Base-by-base conservation (phyloP, 2,329 filamentous ascomycete genomes). In the Fusarium scirpi region DNA sequence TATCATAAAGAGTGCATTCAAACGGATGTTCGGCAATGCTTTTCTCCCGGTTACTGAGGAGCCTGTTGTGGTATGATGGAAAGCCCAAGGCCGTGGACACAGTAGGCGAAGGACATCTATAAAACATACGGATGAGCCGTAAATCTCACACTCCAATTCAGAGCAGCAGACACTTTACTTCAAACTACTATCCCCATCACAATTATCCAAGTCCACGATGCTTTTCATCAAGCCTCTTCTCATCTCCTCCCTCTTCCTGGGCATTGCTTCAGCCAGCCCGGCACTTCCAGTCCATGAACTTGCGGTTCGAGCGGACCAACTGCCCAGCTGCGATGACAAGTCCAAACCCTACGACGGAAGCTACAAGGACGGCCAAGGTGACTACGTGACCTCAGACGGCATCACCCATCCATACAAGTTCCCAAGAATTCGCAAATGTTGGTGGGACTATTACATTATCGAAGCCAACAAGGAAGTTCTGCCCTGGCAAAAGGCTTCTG, bases 391-490 rank as follows among this genome's bases (percentile, higher is more conserved):
- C 8, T 62, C 59, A 4, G 59, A 62, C 25, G 12, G 44, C n/a
- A 15, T 20, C 18, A 53, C 38, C 9, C 56, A 25, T 29, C 56
- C 56, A 9, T 62, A 61, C 20, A 61, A 52, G 2, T 62, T 62
- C 18, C 56, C 59, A 13, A 4, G 7, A 10, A 32, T 62, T 4
- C 56, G 59, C 13, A 60, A 61, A n/a, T 62, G 56, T 4, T 62
- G 59, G 59, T 62, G 34, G 18, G 59, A 61, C 18, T 62, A 61
- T 18, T 62, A 20, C 27, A 30, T 62, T 1, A 29, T 62, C 20
- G 30, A 61, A 16, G 24, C 56, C 15, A 32, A 25, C 0, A 24
- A 20, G 2, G 45, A 53, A 3, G 12, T 30, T 8, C 45, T 29
- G 0, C 56, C 59, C 2, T 61, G 56, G 59, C 56, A 61, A 11